Evolutionary conservation across 2,329 filamentous ascomycete species (phyloP), one percentile per base, ranked within the genome.

Genomic region (Arthrinium phaeospermum): DNA sequence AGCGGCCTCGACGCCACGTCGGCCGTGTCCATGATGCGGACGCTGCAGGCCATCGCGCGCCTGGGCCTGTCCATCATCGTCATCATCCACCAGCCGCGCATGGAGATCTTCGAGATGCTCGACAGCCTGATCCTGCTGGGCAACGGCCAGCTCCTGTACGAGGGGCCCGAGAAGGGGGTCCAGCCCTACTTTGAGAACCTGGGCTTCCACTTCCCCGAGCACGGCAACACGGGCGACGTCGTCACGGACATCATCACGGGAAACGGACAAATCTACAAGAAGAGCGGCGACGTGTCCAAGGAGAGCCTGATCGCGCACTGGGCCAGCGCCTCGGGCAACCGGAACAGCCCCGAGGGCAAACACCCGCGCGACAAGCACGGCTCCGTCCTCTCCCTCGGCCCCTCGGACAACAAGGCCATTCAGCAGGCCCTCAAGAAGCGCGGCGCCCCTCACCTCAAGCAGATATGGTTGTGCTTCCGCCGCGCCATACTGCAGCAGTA

Each of bases 211-310:
- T 89, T 91, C 72, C 85, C 85, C 0, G 73, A 79, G 22, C 82
- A 86, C 72, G 83, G 82, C 64, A 91, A 91, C 74, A 85, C 84
- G 7, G 89, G 87, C 12, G 90, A 91, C 74, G 82, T 88, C 0
- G 84, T 91, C 34, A 89, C 89, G n/a, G 89, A 91, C 70, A 90
- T 91, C 74, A 87, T 91, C 75, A 88, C 88, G 0, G 89, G 89
- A 3, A 87, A 90, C 74, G 88, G 88, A 0, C 80, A 84, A 19
- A 77, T 82, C 16, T 90, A 90, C 79, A 87, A 88, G 74, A 75
- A 73, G 4, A 77, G 76, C 0, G 86, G 85, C 5, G 85, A 88
- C 51, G 82, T 86, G 41, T 84, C 83, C 46, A 86, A 86, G 44
- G 82, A 86, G n/a, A 76, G 81, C 12, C 81, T 90, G 37, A 88